Evolutionary conservation across 371 early-diverging fungal species (phyloP).

Genomic region (Nematocida ausubeli): DNA sequence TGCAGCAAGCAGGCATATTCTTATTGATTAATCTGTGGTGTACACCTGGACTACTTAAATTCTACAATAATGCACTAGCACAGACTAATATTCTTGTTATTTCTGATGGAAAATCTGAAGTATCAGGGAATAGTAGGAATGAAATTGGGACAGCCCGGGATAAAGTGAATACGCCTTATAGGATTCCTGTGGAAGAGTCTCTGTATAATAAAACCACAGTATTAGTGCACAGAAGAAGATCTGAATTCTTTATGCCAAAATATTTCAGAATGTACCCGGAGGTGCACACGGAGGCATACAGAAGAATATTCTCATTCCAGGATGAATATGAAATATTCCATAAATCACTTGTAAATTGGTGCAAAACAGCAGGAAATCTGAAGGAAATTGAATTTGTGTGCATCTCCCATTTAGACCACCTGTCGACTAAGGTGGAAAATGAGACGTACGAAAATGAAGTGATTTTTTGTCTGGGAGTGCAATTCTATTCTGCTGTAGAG

Average conservation of each 20-base stretch:
- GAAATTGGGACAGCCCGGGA: background rate
- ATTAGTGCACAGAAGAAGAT: slow-evolving; percentile 29
- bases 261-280: background rate
- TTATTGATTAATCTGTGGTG: slow-evolving; percentile 26
- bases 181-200: slow-evolving; percentile 19
- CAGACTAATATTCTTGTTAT: background rate
- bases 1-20: slow-evolving; percentile 21
- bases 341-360: slow-evolving; percentile 27
- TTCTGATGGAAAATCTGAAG: background rate
- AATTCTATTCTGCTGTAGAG: slow-evolving; percentile 19
- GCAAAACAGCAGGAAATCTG: background rate
- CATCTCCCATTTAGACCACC: slow-evolving; percentile 9
- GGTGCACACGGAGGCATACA: background rate
- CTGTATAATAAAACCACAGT: background rate
- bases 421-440: background rate
- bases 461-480: slow-evolving; percentile 25
- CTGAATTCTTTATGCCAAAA: slow-evolving; percentile 5
- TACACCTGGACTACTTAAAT: background rate
- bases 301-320: slow-evolving; percentile 31
- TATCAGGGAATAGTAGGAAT: background rate
- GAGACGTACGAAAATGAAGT: slow-evolving; percentile 32
- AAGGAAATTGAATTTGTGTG: slow-evolving; percentile 12
- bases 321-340: slow-evolving; percentile 45
- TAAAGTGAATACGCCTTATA: slow-evolving; percentile 36
- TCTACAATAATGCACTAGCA: slow-evolving; percentile 22